Conservation (phyloP, 805 yeast genomes). For the Candida sonorensis region DNA sequence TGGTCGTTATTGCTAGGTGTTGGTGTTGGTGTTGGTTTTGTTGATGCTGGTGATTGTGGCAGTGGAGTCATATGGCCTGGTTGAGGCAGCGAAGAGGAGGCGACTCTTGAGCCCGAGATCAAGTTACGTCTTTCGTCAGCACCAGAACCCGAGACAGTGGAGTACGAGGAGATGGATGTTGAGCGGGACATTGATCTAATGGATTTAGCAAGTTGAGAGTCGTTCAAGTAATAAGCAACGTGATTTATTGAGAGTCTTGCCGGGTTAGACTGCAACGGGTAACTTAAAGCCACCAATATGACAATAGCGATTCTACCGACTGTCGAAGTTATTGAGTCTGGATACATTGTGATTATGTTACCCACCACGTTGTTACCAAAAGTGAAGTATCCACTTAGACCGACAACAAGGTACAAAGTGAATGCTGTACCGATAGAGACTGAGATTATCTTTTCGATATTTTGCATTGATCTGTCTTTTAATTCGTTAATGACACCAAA, state of each 20-base stretch:
- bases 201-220: conserved; percentile 16
- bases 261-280: conserved; percentile 87
- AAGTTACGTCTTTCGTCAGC: conserved; percentile 12
- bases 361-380: conserved; percentile 78
- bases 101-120: no score
- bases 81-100: no score
- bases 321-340: conserved; percentile 56
- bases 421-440: conserved; percentile 56
- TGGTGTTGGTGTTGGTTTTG: no score
- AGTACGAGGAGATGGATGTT: conserved; percentile 10
- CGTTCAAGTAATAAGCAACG: conserved; percentile 46
- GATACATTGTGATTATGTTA: conserved; percentile 74
- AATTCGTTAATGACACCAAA: conserved; percentile 84
- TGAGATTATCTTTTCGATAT: conserved; percentile 40
- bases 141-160: no score
- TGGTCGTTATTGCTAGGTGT: no score
- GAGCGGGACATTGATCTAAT: conserved; percentile 17
- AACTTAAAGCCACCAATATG: conserved; percentile 73
- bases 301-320: conserved; percentile 79
- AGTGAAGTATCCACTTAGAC: conserved; percentile 76
- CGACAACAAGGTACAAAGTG: conserved; percentile 60
- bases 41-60: no score
- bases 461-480: conserved; percentile 41
- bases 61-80: no score
- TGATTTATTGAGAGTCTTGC: conserved; percentile 78